Conservation (phyloP, 2,329 filamentous ascomycete species). For the Botrytis galanthina region DNA sequence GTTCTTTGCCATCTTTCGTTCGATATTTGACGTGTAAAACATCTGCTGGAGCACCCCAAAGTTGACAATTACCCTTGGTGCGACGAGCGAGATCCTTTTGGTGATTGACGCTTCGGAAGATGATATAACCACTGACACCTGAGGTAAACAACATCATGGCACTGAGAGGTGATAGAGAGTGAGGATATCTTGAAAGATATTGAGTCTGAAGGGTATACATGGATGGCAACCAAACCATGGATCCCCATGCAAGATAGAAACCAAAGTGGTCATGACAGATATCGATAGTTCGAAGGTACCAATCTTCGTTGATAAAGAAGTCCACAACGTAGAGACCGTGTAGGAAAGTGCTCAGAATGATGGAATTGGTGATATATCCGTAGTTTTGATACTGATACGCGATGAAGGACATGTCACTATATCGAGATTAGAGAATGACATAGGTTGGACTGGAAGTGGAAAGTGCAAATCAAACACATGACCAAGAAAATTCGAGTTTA, state of each 20-base stretch:
- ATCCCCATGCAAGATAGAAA: slow-evolving; percentile 46
- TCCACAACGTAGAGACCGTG: slow-evolving; percentile 48
- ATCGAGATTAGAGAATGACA: slow-evolving; percentile 3
- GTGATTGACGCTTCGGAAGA: slow-evolving; percentile 47
- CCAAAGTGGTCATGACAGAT: slow-evolving; percentile 46
- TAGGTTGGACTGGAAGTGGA: neutral
- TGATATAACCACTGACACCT: slow-evolving; percentile 42
- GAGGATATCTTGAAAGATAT: slow-evolving; percentile 46
- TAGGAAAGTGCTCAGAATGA: slow-evolving; percentile 46
- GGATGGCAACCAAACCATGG: slow-evolving; percentile 45
- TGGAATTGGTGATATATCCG: slow-evolving; percentile 43
- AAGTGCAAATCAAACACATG: slow-evolving; percentile 7
- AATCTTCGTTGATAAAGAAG: slow-evolving; percentile 50
- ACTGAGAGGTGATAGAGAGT: slow-evolving; percentile 33
- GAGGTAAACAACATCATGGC: slow-evolving; percentile 36
- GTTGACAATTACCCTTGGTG: slow-evolving; percentile 42
- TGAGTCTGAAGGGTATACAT: slow-evolving; percentile 50
- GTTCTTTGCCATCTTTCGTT: slow-evolving; percentile 44
- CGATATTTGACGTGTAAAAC: slow-evolving; percentile 43
- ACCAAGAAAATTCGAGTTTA: neutral
- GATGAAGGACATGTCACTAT: slow-evolving; percentile 42
- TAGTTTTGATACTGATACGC: slow-evolving; percentile 45
- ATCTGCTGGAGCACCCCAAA: slow-evolving; percentile 46
- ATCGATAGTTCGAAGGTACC: slow-evolving; percentile 47
- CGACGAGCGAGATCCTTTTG: slow-evolving; percentile 46